These are phyloP conservation scores for Aspergillus phoenicis DNA, from an alignment of 2,329 filamentous ascomycete species.

Conservation along the genomic window DNA sequence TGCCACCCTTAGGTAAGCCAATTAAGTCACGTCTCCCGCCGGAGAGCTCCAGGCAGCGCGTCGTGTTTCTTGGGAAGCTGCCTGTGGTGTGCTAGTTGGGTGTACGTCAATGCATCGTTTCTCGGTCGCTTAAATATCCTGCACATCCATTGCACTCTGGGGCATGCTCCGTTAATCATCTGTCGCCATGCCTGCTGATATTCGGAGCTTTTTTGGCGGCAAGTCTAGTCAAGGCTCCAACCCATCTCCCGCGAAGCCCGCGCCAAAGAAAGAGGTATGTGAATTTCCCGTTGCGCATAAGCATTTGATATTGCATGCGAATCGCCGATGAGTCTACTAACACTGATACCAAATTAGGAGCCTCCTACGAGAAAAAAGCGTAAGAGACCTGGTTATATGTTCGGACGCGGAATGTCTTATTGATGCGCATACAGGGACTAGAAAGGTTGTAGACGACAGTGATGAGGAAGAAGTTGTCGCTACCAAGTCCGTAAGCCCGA, in stretches of 20 bases:
- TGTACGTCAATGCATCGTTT: background rate
- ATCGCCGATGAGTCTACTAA: background rate
- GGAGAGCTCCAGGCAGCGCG: slow-evolving; percentile 22
- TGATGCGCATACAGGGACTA: slow-evolving; percentile 43
- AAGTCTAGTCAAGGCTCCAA: slow-evolving; percentile 64
- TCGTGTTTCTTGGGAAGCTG: slow-evolving; percentile 30
- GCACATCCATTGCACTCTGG: background rate
- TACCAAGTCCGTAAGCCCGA: slow-evolving; percentile 40
- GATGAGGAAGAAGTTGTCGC: slow-evolving; percentile 65
- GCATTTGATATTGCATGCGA: background rate
- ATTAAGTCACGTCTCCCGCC: slow-evolving; percentile 25
- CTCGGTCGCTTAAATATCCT: background rate
- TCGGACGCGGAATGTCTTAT: background rate
- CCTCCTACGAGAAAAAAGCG: slow-evolving; percentile 36
- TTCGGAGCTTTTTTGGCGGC: slow-evolving; percentile 84
- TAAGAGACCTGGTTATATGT: slow-evolving; percentile 23
- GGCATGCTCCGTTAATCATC: slow-evolving; percentile 10
- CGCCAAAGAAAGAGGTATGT: slow-evolving; percentile 48
- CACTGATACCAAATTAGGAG: slow-evolving; percentile 8
- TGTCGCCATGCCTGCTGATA: slow-evolving; percentile 74
- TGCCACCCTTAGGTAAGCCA: slow-evolving; percentile 29
- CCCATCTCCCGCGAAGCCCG: slow-evolving; percentile 49
- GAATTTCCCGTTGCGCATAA: slow-evolving; percentile 18
- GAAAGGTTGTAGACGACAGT: slow-evolving; percentile 79
- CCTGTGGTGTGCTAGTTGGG: background rate